These are phyloP conservation scores for Lagenidium giganteum DNA, from an alignment of 352 stramenopile genomes.

Conservation along the genomic window DNA sequence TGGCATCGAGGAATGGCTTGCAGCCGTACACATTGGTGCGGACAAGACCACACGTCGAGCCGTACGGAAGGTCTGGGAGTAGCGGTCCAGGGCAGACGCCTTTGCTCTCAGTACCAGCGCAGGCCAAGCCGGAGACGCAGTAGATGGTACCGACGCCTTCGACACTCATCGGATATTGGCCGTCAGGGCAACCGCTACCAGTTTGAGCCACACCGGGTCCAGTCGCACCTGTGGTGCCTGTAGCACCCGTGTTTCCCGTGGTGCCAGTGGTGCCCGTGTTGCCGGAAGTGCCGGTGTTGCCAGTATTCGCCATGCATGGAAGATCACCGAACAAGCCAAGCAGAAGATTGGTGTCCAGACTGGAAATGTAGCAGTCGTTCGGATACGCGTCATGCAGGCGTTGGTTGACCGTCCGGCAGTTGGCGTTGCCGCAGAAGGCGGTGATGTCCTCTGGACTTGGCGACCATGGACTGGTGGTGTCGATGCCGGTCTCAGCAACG, in stretches of 20 bases:
- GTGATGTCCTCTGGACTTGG: too few species aligned
- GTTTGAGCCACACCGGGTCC: not conserved
- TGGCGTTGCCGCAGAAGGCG: too few species aligned
- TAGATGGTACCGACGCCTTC: not conserved
- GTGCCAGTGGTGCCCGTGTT: not conserved
- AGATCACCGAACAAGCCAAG: not conserved
- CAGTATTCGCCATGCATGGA: not conserved
- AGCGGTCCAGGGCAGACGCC: not conserved
- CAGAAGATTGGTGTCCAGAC: not conserved
- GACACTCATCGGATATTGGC: conserved; percentile 1
- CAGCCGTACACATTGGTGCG: conserved; percentile 11
- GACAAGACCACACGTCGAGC: conserved; percentile 10
- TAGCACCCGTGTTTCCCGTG: not conserved
- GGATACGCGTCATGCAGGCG: too few species aligned
- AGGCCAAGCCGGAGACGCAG: not conserved
- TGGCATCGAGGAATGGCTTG: not conserved
- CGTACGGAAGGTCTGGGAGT: conserved; percentile 9
- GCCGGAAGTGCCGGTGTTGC: not conserved
- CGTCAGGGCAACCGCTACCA: not conserved
- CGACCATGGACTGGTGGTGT: too few species aligned
- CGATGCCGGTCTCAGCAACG: too few species aligned
- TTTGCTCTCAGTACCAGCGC: not conserved
- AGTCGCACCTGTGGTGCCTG: not conserved
- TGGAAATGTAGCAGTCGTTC: not conserved
- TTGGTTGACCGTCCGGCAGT: too few species aligned